Percentiles rank a stretch among this genome's conserved stretches.
These are phyloP conservation scores for Betula pendula DNA, from an alignment of 306 rosid species.

Conservation along the genomic window DNA sequence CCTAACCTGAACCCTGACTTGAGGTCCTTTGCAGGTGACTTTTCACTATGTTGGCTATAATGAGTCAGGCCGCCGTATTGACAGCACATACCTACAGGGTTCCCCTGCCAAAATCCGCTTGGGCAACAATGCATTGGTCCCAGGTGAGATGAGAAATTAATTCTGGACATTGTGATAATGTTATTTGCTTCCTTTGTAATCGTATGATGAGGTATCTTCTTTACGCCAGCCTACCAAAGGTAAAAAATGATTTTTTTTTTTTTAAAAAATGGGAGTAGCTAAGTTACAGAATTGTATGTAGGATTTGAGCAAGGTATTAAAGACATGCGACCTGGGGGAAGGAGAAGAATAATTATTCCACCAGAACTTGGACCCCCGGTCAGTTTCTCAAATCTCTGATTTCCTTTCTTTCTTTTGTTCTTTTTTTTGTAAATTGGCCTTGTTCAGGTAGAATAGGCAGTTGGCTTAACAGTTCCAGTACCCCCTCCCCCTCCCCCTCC, in stretches of 20 bases:
- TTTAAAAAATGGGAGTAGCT: slow-evolving; percentile 14
- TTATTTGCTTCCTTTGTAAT: slow-evolving; percentile 20
- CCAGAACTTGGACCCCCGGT: slow-evolving; percentile 99
- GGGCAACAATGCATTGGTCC: slow-evolving; percentile 90
- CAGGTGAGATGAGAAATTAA: slow-evolving; percentile 50
- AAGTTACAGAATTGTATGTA: slow-evolving; percentile 35
- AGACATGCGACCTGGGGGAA: slow-evolving; percentile 92
- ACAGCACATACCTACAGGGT: slow-evolving; percentile 88
- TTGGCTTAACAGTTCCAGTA: background rate
- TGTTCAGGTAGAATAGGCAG: slow-evolving; percentile 6
- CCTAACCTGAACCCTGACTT: background rate
- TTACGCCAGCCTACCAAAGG: slow-evolving; percentile 1
- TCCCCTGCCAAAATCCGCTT: slow-evolving; percentile 94
- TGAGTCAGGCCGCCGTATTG: slow-evolving; percentile 96
- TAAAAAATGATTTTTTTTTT: no score
- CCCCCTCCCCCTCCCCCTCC: no score
- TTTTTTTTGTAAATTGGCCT: slow-evolving; percentile 5
- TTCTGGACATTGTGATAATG: background rate
- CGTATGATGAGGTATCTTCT: no score
- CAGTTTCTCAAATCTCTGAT: slow-evolving; percentile 37
- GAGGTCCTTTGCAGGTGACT: slow-evolving; percentile 58
- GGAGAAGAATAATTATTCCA: slow-evolving; percentile 91
- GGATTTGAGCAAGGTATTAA: slow-evolving; percentile 97
- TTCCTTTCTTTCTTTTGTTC: slow-evolving; percentile 11
- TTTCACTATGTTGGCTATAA: slow-evolving; percentile 93